Percentiles rank a stretch among this genome's conserved stretches.
Conservation (phyloP, 1,284 basidiomycete species). For the Boletus semigastroideus region DNA sequence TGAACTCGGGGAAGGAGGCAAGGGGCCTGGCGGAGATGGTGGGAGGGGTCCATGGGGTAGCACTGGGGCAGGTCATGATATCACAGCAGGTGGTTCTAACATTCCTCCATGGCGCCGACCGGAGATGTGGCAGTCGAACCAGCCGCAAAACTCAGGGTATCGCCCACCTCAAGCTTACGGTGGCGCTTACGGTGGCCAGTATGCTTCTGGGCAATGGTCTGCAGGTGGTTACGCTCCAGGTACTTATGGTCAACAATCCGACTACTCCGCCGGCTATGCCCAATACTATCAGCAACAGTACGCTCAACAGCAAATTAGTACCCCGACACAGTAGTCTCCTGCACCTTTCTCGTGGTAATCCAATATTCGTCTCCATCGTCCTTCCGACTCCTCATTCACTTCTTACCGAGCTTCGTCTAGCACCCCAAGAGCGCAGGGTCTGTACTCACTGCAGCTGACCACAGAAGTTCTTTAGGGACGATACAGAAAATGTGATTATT, state of each 20-base stretch:
- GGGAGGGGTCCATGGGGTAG: slow-evolving; percentile 61
- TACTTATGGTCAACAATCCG: slow-evolving; percentile 48
- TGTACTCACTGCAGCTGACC: slow-evolving; percentile 39
- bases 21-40: slow-evolving; percentile 53
- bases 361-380: slow-evolving; percentile 13
- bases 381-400: slow-evolving; percentile 15
- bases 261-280: slow-evolving; percentile 75
- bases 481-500: slow-evolving; percentile 30
- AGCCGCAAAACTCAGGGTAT: slow-evolving; percentile 49
- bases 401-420: slow-evolving; percentile 27
- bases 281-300: slow-evolving; percentile 83
- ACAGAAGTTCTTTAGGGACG: slow-evolving; percentile 36
- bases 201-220: slow-evolving; percentile 42
- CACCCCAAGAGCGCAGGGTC: slow-evolving; percentile 27
- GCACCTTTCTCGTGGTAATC: slow-evolving; percentile 28
- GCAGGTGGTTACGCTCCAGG: slow-evolving; percentile 45
- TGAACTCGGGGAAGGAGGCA: slow-evolving; percentile 88
- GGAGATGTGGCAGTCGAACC: slow-evolving; percentile 71
- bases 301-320: slow-evolving; percentile 65
- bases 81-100: slow-evolving; percentile 76
- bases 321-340: slow-evolving; percentile 42
- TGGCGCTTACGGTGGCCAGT: slow-evolving; percentile 40
- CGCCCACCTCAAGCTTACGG: slow-evolving; percentile 51
- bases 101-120: slow-evolving; percentile 86
- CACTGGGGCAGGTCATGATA: slow-evolving; percentile 63